A percentile compares a stretch with the other conserved stretches of the same genome.
Evolutionary conservation across 345 rosid genomes (phyloP).

Genomic region (Adansonia digitata): DNA sequence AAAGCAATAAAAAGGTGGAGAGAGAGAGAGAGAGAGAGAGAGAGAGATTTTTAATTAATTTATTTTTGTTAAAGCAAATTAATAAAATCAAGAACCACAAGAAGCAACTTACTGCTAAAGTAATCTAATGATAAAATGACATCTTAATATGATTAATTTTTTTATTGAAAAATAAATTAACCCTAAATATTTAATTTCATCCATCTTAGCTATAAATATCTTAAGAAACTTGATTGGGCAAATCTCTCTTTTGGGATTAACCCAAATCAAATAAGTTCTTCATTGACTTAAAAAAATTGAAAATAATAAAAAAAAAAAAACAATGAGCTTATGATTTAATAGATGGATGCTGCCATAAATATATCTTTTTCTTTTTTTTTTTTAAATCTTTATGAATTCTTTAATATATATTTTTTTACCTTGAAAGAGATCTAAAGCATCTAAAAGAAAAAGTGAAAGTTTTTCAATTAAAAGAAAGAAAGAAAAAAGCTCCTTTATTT

Average conservation of each 20-base stretch:
- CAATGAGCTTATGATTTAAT: background rate
- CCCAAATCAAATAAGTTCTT: background rate
- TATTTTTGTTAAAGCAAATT: conserved; percentile 31
- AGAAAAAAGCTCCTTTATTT: conserved; percentile 43
- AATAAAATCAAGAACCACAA: conserved; percentile 19
- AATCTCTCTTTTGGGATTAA: background rate
- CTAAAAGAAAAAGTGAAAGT: conserved; percentile 47
- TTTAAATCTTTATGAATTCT: conserved; percentile 10
- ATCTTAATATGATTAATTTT: background rate
- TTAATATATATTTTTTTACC: background rate
- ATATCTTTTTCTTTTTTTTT: conserved; percentile 22
- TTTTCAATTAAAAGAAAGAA: conserved; percentile 29
- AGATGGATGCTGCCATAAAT: conserved; percentile 6
- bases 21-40: too few species aligned
- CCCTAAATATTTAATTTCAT: background rate
- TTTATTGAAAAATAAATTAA: background rate
- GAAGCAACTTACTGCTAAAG: background rate
- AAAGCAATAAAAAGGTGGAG: conserved; percentile 10
- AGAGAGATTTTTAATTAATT: conserved; percentile 11
- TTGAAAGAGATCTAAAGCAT: conserved; percentile 50
- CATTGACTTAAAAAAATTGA: too few species aligned
- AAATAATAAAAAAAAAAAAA: background rate
- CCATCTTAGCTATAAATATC: background rate
- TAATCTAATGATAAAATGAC: too few species aligned
- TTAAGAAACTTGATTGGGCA: conserved; percentile 7